Evolutionary conservation across 2,329 filamentous ascomycete species (phyloP), one percentile per base, ranked within the genome.

Genomic region (Biscogniauxia sp.): DNA sequence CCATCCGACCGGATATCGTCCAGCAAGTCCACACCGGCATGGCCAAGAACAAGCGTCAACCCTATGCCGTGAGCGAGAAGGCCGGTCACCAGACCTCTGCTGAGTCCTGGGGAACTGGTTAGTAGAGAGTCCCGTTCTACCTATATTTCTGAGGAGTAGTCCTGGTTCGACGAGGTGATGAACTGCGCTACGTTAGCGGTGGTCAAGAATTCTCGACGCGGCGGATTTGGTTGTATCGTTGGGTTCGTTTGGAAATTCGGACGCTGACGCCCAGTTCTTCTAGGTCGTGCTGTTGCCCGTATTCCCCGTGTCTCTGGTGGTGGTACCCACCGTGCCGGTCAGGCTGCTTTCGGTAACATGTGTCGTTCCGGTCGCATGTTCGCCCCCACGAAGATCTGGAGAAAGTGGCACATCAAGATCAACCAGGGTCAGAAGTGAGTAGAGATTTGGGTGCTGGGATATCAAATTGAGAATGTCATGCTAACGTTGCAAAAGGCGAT

Each of bases 301-400:
- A 99, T 99, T 77, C 95, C 96, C 77, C 95, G 95, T 97, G 95
- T 99, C 81, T 98, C 95, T 79, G 95, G 95, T 88, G 94, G 95
- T 86, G 95, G 95, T 92, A 99, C 95, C 80, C 95, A 99, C 90
- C 94, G 95, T 88, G 95, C 95, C 78, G 95, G 95, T 86, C 95
- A 99, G 87, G 95, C 95, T 82, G 95, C 95, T 74, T 99, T 98
- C 83, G 95, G 95, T 92, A 99, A 99, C 91, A 93, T 94, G 93
- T 99, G 95, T 86, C 93, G 95, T 81, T 97, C 94, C 79, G 95
- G 96, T 86, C 95, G 95, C 85, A 99, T 99, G 95, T 99, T 99
- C 85, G 95, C 95, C 74, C 95, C 95, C 72, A 99, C 95, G 84
- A 99, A 99, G 90, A 91, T 97, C 85, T 99, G 95, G 96, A 88